Conservation (phyloP, 805 yeast species). For the Metschnikowia lunata region DNA sequence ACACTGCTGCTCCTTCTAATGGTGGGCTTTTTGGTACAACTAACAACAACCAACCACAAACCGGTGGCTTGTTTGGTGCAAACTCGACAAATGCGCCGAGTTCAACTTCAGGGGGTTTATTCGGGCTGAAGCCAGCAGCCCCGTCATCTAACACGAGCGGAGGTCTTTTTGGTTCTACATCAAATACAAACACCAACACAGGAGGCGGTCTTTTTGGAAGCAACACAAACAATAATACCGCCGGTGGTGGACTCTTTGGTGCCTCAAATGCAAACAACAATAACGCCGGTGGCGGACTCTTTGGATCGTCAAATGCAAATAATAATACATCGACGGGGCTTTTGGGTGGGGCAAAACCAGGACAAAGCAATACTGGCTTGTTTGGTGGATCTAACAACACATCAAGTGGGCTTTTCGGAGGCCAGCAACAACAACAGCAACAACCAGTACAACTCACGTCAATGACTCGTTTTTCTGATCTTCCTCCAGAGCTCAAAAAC, state of each 20-base stretch:
- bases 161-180: constrained; percentile 24
- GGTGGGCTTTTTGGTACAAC: constrained; percentile 13
- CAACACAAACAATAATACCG: constrained; percentile 20
- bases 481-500: constrained; percentile 65
- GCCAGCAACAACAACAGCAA: constrained; percentile 32
- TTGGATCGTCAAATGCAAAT: constrained; percentile 22
- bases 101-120: constrained; percentile 13
- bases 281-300: constrained; percentile 31
- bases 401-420: constrained; percentile 13
- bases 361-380: constrained; percentile 5
- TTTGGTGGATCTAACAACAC: constrained; percentile 12
- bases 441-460: constrained; percentile 55
- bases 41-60: background rate
- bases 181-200: constrained; percentile 7
- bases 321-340: constrained; percentile 21
- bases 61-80: constrained; percentile 8
- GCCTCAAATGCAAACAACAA: constrained; percentile 11
- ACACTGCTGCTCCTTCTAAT: constrained; percentile 5
- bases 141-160: constrained; percentile 11
- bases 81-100: background rate
- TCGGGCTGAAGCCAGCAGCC: constrained; percentile 10
- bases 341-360: constrained; percentile 25
- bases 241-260: constrained; percentile 26
- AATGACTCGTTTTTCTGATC: constrained; percentile 69
- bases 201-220: constrained; percentile 24